phyloP scores from a whole-genome alignment of 495 filamentous ascomycete genomes.

The Alectoria sarmentosa region DNA sequence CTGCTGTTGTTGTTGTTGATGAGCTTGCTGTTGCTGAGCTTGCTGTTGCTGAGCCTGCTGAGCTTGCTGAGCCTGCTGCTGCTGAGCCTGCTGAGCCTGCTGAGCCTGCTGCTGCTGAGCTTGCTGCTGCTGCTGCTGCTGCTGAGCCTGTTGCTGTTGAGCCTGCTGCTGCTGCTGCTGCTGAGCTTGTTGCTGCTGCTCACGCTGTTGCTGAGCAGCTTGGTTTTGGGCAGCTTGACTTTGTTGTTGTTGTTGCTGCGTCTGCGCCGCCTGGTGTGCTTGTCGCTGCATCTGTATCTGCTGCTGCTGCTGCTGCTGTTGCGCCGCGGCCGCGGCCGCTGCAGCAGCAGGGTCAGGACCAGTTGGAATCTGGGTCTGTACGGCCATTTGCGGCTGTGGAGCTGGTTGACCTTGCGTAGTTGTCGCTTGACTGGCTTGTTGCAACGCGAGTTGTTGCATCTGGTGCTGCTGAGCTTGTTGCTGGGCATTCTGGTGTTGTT shows the following conservation, averaged over 20 bases:
- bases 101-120: conserved; percentile 39
- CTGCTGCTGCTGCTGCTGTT: conserved; percentile 44
- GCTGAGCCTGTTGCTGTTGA: too few species aligned
- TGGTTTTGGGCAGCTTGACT: conserved; percentile 3
- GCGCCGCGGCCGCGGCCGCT: conserved; percentile 25
- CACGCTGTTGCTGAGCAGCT: conserved; percentile 22
- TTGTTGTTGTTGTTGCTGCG: background rate
- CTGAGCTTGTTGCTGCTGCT: conserved; percentile 28
- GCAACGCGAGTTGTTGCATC: conserved; percentile 32
- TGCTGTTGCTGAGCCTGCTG: conserved; percentile 26
- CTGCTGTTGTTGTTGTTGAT: conserved; percentile 24
- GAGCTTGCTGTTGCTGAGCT: conserved; percentile 20
- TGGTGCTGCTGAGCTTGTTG: conserved; percentile 37
- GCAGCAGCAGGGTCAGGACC: conserved; percentile 20
- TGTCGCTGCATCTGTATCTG: conserved; percentile 13
- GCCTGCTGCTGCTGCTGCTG: conserved; percentile 25
- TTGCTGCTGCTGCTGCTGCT: conserved; percentile 24
- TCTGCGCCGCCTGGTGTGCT: background rate
- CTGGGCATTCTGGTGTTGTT: conserved; percentile 34
- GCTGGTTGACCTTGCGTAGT: conserved; percentile 28
- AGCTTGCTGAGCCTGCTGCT: conserved; percentile 19
- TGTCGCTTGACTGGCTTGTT: conserved; percentile 34
- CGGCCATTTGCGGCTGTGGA: conserved; percentile 24
- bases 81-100: conserved; percentile 26
- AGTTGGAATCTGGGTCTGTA: conserved; percentile 23